Base-by-base conservation (phyloP, 2,329 filamentous ascomycete species). In the Talaromyces islandicus region DNA sequence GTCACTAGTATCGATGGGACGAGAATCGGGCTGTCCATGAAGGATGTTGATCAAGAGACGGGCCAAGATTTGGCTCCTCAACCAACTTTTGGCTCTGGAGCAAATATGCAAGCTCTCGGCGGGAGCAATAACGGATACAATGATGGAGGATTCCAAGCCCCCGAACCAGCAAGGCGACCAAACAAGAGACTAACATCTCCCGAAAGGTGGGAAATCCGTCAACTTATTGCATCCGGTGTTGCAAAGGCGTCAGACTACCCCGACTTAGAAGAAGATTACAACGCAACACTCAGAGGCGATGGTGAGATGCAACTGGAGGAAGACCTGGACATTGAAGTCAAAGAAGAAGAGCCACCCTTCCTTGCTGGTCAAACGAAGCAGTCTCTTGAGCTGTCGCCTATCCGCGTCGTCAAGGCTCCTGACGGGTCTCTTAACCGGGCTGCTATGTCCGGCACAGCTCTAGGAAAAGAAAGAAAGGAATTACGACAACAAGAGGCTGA, bases 401-500 rank as follows among this genome's bases (percentile, higher is more conserved):
- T 99, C 63, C 85, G 95, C 64, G 92, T 99, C 24, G 91, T 99
- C 67, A 97, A 97, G 75, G 94, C 94, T 1, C 95, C 94, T 0
- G 94, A 99, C 74, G 94, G 94, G n/a, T 97, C 93, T 4, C 87
- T 99, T 75, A 99, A 99, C 72, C 85, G 94, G 69, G 91, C 95
- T 54, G 95, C 95, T 17, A 96, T 97, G 90, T 88, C 92, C 9
- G 93, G 94, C 51, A 92, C 93, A 17, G 84, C 87, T 4, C 77
- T 99, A 14, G 90, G 93, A 4, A 96, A 94, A 72, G 94, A 99
- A 71, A 83, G 94, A 57, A 88, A 91, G 71, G 94, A 99, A 62
- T 68, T 97, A 66, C 87, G 91, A 62, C 91, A 96, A 69, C 89
- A 95, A 71, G 93, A 99, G 75, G 88, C 91, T 24, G 86, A 94